Evolutionary conservation across 2,329 filamentous ascomycete species (phyloP), one percentile per base, ranked within the genome.

Genomic region (Cladorrhinum sp.): DNA sequence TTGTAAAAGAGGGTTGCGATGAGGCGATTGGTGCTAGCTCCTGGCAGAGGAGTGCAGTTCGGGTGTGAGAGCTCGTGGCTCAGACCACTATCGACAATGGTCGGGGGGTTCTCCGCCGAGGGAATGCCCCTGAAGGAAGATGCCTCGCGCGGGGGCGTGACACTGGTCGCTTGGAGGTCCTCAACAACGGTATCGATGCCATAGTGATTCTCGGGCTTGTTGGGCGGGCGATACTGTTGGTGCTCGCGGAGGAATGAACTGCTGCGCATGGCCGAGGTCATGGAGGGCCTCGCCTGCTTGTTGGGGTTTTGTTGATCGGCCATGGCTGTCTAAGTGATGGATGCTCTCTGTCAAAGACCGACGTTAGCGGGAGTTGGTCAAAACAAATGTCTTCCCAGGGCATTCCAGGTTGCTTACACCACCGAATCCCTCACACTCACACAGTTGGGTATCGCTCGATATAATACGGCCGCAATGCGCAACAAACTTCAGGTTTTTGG

Each of bases 171-270:
- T 62, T 76, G 74, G 29, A 80, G 68, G 62, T 84, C 81, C 71
- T 88, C 85, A 55, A 88, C 81, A 16, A 88, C 84, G 50, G 84
- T 85, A 69, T 88, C 85, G 67, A 88, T 88, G 63, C 84, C 85
- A 64, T 85, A 84, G 70, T 82, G 79, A 60, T 76, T 77, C 25
- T 86, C 84, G 51, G 81, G 77, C 62, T 78, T 78, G 61, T 76
- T 74, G 10, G 83, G 82, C 27, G 83, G 81, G 53, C 85, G 82
- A 65, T 85, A 86, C 69, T 87, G 83, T 72, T 87, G 84, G 68
- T 87, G 82, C 65, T 87, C 85, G 71, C 80, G 79, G 59, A 87
- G 76, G 69, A 84, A 87, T 13, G 84, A 87, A 72, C 81, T 83
- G 75, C 81, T 85, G 69, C 85, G 81, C 80, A 67, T 67, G 1